Base-by-base conservation (phyloP, 2,329 filamentous ascomycete species). In the Emergomyces pasteurianus region DNA sequence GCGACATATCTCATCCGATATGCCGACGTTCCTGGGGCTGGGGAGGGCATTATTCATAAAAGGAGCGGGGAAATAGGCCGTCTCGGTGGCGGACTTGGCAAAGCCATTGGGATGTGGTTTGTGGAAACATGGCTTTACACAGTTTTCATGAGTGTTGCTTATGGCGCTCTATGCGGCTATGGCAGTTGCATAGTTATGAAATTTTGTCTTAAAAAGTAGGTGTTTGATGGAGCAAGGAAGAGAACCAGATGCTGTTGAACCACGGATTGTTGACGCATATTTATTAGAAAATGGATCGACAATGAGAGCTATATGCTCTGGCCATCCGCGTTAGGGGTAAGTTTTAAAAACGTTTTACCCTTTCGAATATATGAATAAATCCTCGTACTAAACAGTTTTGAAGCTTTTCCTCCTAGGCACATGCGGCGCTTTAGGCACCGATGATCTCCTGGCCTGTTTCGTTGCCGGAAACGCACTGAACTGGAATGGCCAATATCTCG, bases 401-500 rank as follows among this genome's bases (percentile, higher is more conserved):
- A n/a, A 80, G 77, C 73, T 86, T 10, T 84, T 85, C 67, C 73
- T 83, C 42, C 74, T 85, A 31, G 82, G 83, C 2, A 81, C 81
- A 0, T 82, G 80, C 61, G 83, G 83, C 31, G 74, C 78, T 26
- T 74, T 85, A 18, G 83, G 83, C 14, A 82, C 81, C 0, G 81
- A 85, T 60, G 83, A 86, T 63, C 78, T 84, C 0, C 75, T 86
- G 3, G 82, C 83, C 3, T 86, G 82, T 67, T 85, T 85, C 61
- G 76, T 82, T 2, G 83, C 84, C 0, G 84, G 83, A 7, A 81
- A 78, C 65, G 77, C 78, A 14, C 71, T 86, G 53, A 86, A 85
- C 70, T 86, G 83, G 84, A 80, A 85, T 60, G 83, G 83, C 2
- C 67, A 77, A n/a, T 86, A 81, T 65, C 79, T 84, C 2, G 74